Evolutionary conservation across 805 yeast genomes (phyloP).

Genomic region (Candida tallmaniae): DNA sequence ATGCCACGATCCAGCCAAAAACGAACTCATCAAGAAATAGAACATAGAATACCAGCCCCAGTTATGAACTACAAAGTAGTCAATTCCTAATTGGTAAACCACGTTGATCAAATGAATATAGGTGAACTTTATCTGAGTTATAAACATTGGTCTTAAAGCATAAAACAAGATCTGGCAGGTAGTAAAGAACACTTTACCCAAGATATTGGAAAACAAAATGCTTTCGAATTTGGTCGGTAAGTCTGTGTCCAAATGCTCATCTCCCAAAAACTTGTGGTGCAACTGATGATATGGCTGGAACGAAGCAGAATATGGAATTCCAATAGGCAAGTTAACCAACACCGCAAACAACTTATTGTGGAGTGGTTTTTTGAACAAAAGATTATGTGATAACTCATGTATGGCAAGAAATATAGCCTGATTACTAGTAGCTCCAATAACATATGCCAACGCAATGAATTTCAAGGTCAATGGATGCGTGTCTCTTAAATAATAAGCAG

Average conservation of each 20-base stretch:
- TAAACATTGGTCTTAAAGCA: constrained; percentile 85
- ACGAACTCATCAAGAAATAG: constrained; percentile 72
- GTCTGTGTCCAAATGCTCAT: constrained; percentile 78
- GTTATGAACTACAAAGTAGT: constrained; percentile 48
- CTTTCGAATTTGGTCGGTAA: constrained; percentile 82
- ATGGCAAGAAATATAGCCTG: constrained; percentile 84
- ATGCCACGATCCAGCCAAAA: constrained; percentile 86
- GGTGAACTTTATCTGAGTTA: constrained; percentile 72
- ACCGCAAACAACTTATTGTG: constrained; percentile 76
- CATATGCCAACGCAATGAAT: constrained; percentile 62
- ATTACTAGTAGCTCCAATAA: constrained; percentile 80
- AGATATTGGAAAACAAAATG: constrained; percentile 61
- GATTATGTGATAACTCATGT: constrained; percentile 83
- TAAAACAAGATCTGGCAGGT: constrained; percentile 85
- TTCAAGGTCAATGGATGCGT: constrained; percentile 47
- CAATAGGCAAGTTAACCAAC: constrained; percentile 78
- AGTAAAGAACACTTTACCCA: constrained; percentile 88
- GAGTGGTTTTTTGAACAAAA: constrained; percentile 74
- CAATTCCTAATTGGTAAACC: constrained; percentile 54
- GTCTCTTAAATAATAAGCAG: constrained; percentile 59
- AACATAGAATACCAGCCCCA: constrained; percentile 64
- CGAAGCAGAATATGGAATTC: constrained; percentile 85
- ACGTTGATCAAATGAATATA: constrained; percentile 69
- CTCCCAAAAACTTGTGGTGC: constrained; percentile 89
- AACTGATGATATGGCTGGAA: constrained; percentile 87